Conservation (phyloP, 768 basidiomycete genomes). For the Tubosaeta brunneosetosa region DNA sequence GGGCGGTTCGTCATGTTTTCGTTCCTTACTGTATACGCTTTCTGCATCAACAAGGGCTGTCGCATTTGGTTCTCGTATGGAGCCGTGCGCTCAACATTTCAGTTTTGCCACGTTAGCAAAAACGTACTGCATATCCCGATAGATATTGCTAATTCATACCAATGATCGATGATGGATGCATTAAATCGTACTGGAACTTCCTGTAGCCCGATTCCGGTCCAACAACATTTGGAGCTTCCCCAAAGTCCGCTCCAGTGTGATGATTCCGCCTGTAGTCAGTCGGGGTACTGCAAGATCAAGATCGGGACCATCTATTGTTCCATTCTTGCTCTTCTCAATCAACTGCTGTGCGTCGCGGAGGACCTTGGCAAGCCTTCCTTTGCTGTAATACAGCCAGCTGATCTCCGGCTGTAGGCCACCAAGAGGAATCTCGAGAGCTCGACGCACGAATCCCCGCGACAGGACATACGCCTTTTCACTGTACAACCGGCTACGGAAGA, state of each 20-base stretch:
- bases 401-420: conserved; percentile 71
- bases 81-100: conserved; percentile 3
- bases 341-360: conserved; percentile 57
- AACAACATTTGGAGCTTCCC: conserved; percentile 52
- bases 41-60: conserved; percentile 2
- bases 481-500: conserved; percentile 69
- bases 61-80: neutral
- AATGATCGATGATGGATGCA: conserved; percentile 11
- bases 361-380: conserved; percentile 64
- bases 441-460: conserved; percentile 85
- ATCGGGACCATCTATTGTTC: conserved; percentile 22
- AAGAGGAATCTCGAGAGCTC: conserved; percentile 77
- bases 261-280: conserved; percentile 72
- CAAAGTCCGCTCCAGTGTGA: conserved; percentile 73
- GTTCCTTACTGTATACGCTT: conserved; percentile 18
- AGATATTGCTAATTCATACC: conserved; percentile 23
- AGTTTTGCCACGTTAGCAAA: conserved; percentile 17
- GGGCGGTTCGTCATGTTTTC: conserved; percentile 12
- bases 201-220: conserved; percentile 13
- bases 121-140: conserved; percentile 26
- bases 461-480: conserved; percentile 92
- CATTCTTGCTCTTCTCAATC: conserved; percentile 61
- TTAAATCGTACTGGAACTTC: conserved; percentile 14
- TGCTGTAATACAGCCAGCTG: conserved; percentile 62
- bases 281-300: conserved; percentile 62